These are phyloP conservation scores for Theobroma cacao DNA, from an alignment of 345 rosid species.

Conservation along the genomic window DNA sequence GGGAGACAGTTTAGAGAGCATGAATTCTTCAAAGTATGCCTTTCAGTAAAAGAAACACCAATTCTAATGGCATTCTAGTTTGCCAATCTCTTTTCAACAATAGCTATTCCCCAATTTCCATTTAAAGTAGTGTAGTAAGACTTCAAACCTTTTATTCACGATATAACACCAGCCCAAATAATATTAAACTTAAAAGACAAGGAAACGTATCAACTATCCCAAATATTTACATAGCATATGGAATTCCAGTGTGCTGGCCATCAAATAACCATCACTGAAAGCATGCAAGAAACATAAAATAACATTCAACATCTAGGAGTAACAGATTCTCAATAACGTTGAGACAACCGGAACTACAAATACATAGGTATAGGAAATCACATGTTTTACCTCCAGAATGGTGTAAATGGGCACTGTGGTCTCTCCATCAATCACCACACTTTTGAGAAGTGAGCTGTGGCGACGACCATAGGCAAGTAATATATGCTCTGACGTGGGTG, in stretches of 20 bases:
- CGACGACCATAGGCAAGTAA: slow-evolving; percentile 71
- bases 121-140: background rate
- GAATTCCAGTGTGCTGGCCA: background rate
- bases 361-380: background rate
- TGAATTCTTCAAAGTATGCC: background rate
- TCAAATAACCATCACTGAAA: background rate
- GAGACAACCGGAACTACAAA: slow-evolving; percentile 5
- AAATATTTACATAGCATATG: background rate
- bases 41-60: background rate
- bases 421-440: slow-evolving; percentile 60
- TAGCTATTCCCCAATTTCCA: background rate
- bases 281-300: background rate
- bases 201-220: background rate
- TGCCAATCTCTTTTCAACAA: background rate
- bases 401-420: slow-evolving; percentile 52
- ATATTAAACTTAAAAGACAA: background rate
- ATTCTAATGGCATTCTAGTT: background rate
- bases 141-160: background rate
- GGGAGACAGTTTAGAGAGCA: background rate
- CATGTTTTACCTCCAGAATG: slow-evolving; percentile 52
- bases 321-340: background rate
- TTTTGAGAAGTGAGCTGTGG: slow-evolving; percentile 64
- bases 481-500: slow-evolving; percentile 70
- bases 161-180: background rate
- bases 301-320: background rate